Evolutionary conservation across 2,329 filamentous ascomycete genomes (phyloP).

Genomic region (Escovopsis sp.): DNA sequence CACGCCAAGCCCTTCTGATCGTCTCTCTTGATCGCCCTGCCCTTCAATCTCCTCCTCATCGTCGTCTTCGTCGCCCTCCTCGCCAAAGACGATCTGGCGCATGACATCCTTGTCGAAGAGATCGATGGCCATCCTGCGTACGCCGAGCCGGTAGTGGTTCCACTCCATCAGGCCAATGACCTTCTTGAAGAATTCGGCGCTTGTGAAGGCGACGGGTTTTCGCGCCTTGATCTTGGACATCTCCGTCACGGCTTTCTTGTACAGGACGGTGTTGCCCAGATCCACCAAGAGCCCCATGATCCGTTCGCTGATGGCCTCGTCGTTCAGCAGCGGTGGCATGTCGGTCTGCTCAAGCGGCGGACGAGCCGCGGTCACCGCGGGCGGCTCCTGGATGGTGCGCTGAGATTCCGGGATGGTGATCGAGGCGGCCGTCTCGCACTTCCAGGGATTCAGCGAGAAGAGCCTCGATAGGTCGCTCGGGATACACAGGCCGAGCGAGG

Average conservation of each 20-base stretch:
- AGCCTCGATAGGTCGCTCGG: conserved; percentile 65
- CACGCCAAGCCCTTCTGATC: no score
- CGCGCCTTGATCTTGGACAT: conserved; percentile 65
- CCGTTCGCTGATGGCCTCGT: conserved; percentile 54
- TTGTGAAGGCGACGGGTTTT: conserved; percentile 60
- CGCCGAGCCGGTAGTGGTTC: conserved; percentile 76
- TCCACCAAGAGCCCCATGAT: conserved; percentile 78
- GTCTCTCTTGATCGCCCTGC: conserved; percentile 25
- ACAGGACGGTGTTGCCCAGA: conserved; percentile 83
- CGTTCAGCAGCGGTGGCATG: conserved; percentile 33
- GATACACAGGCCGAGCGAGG: conserved; percentile 76
- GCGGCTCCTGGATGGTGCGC: conserved; percentile 33
- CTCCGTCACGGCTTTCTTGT: conserved; percentile 73
- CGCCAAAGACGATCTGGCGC: conserved; percentile 60
- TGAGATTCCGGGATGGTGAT: conserved; percentile 36
- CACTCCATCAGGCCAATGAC: conserved; percentile 74
- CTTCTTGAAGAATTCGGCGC: conserved; percentile 66
- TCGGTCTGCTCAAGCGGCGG: conserved; percentile 29
- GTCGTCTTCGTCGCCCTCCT: conserved; percentile 36
- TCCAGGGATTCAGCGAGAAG: conserved; percentile 54
- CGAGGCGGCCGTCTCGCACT: conserved; percentile 31
- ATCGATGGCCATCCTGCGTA: conserved; percentile 82
- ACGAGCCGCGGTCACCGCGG: conserved; percentile 26
- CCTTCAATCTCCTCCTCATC: conserved; percentile 41
- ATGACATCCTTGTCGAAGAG: conserved; percentile 86